Conservation (phyloP, 257 asterid genomes). For the Mentha longifolia region DNA sequence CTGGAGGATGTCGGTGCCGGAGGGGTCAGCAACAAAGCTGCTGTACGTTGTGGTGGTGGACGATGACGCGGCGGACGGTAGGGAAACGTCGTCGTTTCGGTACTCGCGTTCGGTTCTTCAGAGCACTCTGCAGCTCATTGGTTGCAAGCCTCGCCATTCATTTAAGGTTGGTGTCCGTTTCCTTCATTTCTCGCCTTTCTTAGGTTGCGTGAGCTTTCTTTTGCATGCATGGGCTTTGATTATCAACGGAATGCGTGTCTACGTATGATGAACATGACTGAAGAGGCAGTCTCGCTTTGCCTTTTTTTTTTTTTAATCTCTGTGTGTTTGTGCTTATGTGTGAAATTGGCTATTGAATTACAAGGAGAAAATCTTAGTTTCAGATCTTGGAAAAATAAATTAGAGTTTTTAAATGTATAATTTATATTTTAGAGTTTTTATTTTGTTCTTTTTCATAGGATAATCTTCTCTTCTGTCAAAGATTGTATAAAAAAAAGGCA, state of each 20-base stretch:
- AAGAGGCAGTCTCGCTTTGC: neutral
- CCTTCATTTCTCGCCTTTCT: neutral
- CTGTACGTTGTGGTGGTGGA: conserved; percentile 78
- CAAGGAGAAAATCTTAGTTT: neutral
- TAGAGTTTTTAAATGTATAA: neutral
- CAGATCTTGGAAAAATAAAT: neutral
- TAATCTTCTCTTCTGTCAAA: too few relatives aligned
- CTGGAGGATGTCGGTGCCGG: conserved; percentile 54
- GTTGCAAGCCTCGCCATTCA: conserved; percentile 92
- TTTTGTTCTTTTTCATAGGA: too few relatives aligned
- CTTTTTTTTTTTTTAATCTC: too few relatives aligned
- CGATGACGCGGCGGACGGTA: conserved; percentile 32
- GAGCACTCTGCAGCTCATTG: conserved; percentile 91
- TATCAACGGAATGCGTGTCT: conserved; percentile 5
- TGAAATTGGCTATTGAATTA: conserved; percentile 18
- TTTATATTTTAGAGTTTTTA: neutral
- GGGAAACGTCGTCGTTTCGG: conserved; percentile 58
- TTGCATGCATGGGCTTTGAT: conserved; percentile 40
- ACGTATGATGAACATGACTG: neutral
- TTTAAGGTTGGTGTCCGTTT: conserved; percentile 57
- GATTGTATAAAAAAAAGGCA: too few relatives aligned
- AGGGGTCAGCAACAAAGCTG: conserved; percentile 64
- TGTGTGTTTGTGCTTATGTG: too few relatives aligned
- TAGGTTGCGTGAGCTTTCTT: conserved; percentile 12
- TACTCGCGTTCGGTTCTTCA: conserved; percentile 87